Evolutionary conservation across 2,329 filamentous ascomycete genomes (phyloP), one percentile per base, ranked within the genome.

Genomic region (Fusarium coffeatum): DNA sequence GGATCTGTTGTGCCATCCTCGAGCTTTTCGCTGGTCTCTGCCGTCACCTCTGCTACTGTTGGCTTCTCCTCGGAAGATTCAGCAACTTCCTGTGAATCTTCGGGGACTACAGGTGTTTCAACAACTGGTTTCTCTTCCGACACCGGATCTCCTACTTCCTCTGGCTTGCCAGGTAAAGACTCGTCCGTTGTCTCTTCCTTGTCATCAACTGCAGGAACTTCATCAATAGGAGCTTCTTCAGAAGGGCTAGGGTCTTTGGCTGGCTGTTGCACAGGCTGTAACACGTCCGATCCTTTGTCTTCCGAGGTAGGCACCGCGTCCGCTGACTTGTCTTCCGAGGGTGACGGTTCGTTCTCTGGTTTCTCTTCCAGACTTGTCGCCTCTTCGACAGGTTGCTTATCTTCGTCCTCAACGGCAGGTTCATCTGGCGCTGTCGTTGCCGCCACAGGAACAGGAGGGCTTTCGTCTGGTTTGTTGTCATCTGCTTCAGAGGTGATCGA

Each of bases 401-500:
- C 23, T 43, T 59, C 40, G 28, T 60, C 49, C 34, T 68, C 48
- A 32, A n/a, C 11, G n/a, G 18, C 27, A 37, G 55, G 18, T 55
- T 51, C 48, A 15, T 43, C 67, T 25, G 25, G 34, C 42, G 28
- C 27, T 41, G 32, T n/a, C 32, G 37, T 25, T 47, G 63, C 58
- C 51, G 62, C 57, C 37, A 58, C 40, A 15, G 55, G 30, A n/a
- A 34, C 20, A n/a, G 37, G 11, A 9, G 58, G n/a, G 15, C 45
- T 43, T 42, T 70, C 57, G 18, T 55, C 63, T 15, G 48, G 41
- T 25, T 59, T 34, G 13, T 65, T 57, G 10, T 65, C 61, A 18
- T 56, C 48, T 46, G 59, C 42, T 27, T 22, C 27, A 28, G 42
- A 25, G 6, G 22, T 16, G 51, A 32, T 37, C 37, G 23, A 20